Base-by-base conservation (phyloP, 345 rosid species). In the Jatropha curcas region DNA sequence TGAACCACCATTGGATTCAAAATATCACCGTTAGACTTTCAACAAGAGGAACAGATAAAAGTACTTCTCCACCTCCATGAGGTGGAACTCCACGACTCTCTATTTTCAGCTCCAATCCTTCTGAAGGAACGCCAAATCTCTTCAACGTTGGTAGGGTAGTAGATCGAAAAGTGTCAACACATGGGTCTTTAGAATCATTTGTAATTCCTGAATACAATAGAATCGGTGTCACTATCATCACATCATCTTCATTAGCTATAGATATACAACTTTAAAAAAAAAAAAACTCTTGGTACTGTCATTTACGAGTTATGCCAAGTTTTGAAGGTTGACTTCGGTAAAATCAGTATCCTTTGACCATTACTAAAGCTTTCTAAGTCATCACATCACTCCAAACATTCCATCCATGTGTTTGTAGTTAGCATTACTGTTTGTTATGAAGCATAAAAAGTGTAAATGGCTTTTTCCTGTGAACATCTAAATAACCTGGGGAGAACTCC, bases 41-140 rank as follows among this genome's bases (percentile, higher is more conserved):
- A 74, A 88, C 82, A 53, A 51, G 68, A 43, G 97, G 96, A 73
- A 91, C 63, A 30, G 92, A 84, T 75, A 93, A 80, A 57, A 87
- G 24, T 79, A 93, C 85, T 80, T 91, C 96, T 65, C 99, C 95
- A 60, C 97, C 98, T 65, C 98, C 98, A 57, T 41, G 73, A 43
- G 97, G 98, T 37, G 95, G 88, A 51, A 79, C 87, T 70, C 98
- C 98, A 33, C 96, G 97, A 16, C 83, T 84, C 79, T 83, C 92
- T 60, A 93, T 87, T 82, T 89, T 89, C 61, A 96, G 77, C 14
- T 82, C 86, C 82, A 96, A 81, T 80, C 88, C 98, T 76, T 89
- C 98, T 6, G 80, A 45, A 65, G 97, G 92, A 62, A 91, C 89
- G 75, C 96, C 97, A 74, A 91, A 89, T 58, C 51, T 87, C 86